These are phyloP conservation scores for Gonapodya prolifera DNA, from an alignment of 192 early-diverging fungal genomes.

Conservation along the genomic window DNA sequence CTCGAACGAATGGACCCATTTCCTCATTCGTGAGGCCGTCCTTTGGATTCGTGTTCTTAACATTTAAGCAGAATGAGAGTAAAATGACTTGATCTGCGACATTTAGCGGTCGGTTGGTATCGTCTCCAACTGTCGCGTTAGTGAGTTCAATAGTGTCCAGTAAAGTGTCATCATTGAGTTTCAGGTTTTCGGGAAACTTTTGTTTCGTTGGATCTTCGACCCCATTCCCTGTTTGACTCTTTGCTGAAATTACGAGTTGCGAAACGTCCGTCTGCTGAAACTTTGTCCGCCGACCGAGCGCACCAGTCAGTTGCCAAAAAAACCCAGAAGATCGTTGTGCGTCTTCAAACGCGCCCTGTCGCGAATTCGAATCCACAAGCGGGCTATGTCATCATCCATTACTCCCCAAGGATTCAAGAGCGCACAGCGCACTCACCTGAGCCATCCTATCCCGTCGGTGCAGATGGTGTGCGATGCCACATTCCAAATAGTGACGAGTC, in stretches of 20 bases:
- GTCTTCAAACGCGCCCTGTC: slow-evolving; percentile 42
- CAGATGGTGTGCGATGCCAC: slow-evolving; percentile 63
- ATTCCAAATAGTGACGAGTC: slow-evolving; percentile 64
- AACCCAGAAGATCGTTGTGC: slow-evolving; percentile 72
- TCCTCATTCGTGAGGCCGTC: slow-evolving; percentile 90
- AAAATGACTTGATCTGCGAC: slow-evolving; percentile 81
- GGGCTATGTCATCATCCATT: not conserved
- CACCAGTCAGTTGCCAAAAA: slow-evolving; percentile 77
- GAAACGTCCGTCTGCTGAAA: slow-evolving; percentile 82
- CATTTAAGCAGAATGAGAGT: slow-evolving; percentile 76
- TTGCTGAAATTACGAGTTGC: slow-evolving; percentile 84
- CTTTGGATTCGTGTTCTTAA: slow-evolving; percentile 86
- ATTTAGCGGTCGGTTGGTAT: slow-evolving; percentile 29
- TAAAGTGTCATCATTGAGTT: slow-evolving; percentile 82
- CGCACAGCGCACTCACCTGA: slow-evolving; percentile 9
- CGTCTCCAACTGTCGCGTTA: slow-evolving; percentile 13
- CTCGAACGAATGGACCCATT: slow-evolving; percentile 85
- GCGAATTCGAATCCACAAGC: slow-evolving; percentile 9
- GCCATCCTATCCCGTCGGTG: slow-evolving; percentile 60
- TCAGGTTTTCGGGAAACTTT: slow-evolving; percentile 53
- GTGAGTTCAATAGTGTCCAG: slow-evolving; percentile 69
- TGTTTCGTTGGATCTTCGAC: slow-evolving; percentile 9
- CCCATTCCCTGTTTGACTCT: slow-evolving; percentile 35
- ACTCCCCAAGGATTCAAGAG: not conserved
- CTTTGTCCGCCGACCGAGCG: slow-evolving; percentile 78